Evolutionary conservation across 495 filamentous ascomycete species (phyloP), one percentile per base, ranked within the genome.

Genomic region (Xylaria telfairii): DNA sequence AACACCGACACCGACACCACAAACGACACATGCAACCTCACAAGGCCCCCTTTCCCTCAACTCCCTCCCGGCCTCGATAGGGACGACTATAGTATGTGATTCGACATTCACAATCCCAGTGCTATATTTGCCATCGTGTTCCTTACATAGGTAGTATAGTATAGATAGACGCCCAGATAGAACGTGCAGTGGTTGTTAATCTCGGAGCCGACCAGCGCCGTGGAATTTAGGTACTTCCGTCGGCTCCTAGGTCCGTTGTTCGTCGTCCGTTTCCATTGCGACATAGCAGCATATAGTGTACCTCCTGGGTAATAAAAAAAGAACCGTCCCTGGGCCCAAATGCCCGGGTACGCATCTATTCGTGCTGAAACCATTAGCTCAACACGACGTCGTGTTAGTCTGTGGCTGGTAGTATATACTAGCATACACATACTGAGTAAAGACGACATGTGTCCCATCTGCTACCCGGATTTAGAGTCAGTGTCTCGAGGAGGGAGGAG

Each of bases 401-500:
- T 54, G 51, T 30, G 15, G 30, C 51, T 17, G 30, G 19, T 30
- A 15, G 12, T 51, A 51, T 51, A 12, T 21, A 51, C 47, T n/a
- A n/a, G n/a, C 34, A 9, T 6, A 12, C 12, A 41, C 39, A 9
- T 41, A 41, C 4, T 4, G 6, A 41, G 39, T 41, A 41, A 7
- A 54, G 26, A 32, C 13, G 17, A n/a, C n/a, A n/a, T n/a, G n/a
- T n/a, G 5, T 59, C 54, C 54, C 17, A 37, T 37, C 37, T 37
- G 9, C 54, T 37, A 21, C 54, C 32, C 49, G 24, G 49, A 54
- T 54, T 54, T 54, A 28, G 49, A 54, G 49, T 54, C 26, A 49
- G 46, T 49, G 19, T n/a, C 12, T 51, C 24, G 12, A 32, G 26
- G 13, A 56, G 53, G 34, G 53, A 56, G 15, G 28, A 30, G 28